A percentile compares a stretch with the other conserved stretches of the same genome.
phyloP scores from a whole-genome alignment of 1,139 yeast species.

The Zygoascus meyerae region DNA sequence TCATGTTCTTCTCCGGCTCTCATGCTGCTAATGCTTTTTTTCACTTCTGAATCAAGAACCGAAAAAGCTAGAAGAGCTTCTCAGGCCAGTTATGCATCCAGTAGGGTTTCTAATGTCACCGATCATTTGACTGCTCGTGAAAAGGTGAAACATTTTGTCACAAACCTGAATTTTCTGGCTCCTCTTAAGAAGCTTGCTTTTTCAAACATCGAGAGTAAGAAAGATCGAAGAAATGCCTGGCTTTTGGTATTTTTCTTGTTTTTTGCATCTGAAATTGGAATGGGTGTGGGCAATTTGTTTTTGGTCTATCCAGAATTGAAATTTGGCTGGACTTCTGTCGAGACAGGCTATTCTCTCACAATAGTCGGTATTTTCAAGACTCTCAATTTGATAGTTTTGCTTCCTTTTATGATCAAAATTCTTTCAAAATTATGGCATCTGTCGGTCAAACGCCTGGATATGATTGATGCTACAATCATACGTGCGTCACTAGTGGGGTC shows the following conservation, averaged over 20 bases:
- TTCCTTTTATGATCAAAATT: slow-evolving; percentile 41
- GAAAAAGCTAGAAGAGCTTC: slow-evolving; percentile 15
- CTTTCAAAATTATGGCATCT: slow-evolving; percentile 29
- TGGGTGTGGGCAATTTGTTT: slow-evolving; percentile 41
- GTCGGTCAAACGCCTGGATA: slow-evolving; percentile 41
- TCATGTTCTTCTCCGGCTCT: slow-evolving; percentile 24
- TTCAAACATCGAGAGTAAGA: slow-evolving; percentile 35
- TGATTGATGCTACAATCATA: slow-evolving; percentile 47
- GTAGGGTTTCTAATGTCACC: not conserved
- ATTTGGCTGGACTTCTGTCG: slow-evolving; percentile 55
- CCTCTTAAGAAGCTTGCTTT: slow-evolving; percentile 44
- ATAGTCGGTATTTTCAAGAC: slow-evolving; percentile 46
- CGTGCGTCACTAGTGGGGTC: slow-evolving; percentile 39
- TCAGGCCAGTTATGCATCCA: slow-evolving; percentile 12
- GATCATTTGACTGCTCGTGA: not conserved
- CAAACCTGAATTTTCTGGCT: slow-evolving; percentile 22
- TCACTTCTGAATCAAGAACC: slow-evolving; percentile 53
- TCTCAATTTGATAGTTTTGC: slow-evolving; percentile 36
- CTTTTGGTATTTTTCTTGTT: slow-evolving; percentile 41
- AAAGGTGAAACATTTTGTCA: slow-evolving; percentile 6
- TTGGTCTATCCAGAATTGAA: slow-evolving; percentile 54
- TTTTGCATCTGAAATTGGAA: slow-evolving; percentile 32
- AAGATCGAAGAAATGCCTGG: slow-evolving; percentile 36
- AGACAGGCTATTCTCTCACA: slow-evolving; percentile 57
- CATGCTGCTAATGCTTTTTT: slow-evolving; percentile 35